These are phyloP conservation scores for Ogataea henricii DNA, from an alignment of 805 yeast genomes.

Conservation along the genomic window DNA sequence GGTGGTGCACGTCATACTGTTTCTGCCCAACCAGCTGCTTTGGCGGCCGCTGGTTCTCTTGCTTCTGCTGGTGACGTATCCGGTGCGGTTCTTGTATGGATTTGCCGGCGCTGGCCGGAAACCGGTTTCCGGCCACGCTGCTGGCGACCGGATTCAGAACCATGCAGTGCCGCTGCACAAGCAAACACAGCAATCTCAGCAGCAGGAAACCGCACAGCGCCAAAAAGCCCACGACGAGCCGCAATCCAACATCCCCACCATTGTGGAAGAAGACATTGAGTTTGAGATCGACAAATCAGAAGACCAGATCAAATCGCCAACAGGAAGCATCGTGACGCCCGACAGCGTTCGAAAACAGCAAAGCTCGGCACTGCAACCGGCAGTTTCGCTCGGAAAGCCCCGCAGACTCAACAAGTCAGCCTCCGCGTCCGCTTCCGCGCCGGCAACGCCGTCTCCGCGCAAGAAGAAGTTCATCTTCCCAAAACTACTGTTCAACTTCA, in stretches of 20 bases:
- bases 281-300: conserved; percentile 36
- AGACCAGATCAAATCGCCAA: conserved; percentile 39
- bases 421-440: conserved; percentile 2
- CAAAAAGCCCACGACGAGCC: conserved; percentile 6
- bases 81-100: conserved; percentile 42
- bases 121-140: no score
- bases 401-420: conserved; percentile 1
- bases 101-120: not conserved
- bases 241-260: conserved; percentile 28
- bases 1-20: conserved; percentile 39
- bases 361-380: conserved; percentile 8
- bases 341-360: conserved; percentile 5
- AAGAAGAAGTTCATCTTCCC: conserved; percentile 37
- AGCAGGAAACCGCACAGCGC: not conserved
- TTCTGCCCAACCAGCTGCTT: conserved; percentile 51
- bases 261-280: conserved; percentile 38
- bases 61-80: conserved; percentile 58
- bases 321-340: conserved; percentile 17
- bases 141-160: not conserved
- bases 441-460: conserved; percentile 15
- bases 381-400: not conserved
- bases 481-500: conserved; percentile 35
- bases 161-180: not conserved
- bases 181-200: not conserved
- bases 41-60: conserved; percentile 52